Conservation (phyloP, 2,329 filamentous ascomycete genomes). For the Trichophyton benhamiae region DNA sequence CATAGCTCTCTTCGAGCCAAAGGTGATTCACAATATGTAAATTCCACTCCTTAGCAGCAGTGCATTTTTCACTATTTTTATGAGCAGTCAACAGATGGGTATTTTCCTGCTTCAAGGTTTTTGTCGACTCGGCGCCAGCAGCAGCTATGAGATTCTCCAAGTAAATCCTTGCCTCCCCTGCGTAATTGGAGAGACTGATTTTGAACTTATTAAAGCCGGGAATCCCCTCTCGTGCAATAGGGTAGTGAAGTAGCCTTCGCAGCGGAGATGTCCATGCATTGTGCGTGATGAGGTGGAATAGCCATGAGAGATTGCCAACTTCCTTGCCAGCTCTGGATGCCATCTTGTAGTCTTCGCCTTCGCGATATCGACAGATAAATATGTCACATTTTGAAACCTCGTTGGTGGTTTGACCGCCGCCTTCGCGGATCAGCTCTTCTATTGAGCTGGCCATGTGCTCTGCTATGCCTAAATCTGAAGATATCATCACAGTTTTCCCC, state of each 20-base stretch:
- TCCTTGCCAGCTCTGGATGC: conserved; percentile 68
- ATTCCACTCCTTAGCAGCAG: conserved; percentile 83
- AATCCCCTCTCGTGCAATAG: conserved; percentile 62
- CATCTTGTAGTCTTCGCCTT: conserved; percentile 62
- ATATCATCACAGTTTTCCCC: conserved; percentile 64
- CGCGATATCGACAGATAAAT: conserved; percentile 76
- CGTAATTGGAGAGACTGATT: conserved; percentile 93
- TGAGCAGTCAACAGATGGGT: conserved; percentile 91
- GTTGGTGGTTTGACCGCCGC: conserved; percentile 57
- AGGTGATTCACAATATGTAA: conserved; percentile 85
- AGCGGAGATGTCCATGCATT: conserved; percentile 82
- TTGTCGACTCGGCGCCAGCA: conserved; percentile 77
- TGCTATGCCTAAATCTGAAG: conserved; percentile 59
- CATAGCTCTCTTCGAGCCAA: conserved; percentile 96
- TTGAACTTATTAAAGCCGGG: conserved; percentile 62
- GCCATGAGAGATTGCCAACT: conserved; percentile 85
- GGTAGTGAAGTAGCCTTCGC: conserved; percentile 77
- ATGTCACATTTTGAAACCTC: conserved; percentile 61
- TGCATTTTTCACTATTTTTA: conserved; percentile 80
- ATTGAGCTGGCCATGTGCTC: conserved; percentile 55
- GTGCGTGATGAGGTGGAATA: conserved; percentile 80
- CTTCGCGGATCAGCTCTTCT: conserved; percentile 54
- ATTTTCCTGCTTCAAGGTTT: conserved; percentile 89
- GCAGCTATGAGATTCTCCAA: conserved; percentile 82
- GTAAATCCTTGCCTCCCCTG: conserved; percentile 84